A percentile compares a stretch with the other conserved stretches of the same genome.
Conservation (phyloP, 345 rosid species). For the Eucalyptus lansdowneana region DNA sequence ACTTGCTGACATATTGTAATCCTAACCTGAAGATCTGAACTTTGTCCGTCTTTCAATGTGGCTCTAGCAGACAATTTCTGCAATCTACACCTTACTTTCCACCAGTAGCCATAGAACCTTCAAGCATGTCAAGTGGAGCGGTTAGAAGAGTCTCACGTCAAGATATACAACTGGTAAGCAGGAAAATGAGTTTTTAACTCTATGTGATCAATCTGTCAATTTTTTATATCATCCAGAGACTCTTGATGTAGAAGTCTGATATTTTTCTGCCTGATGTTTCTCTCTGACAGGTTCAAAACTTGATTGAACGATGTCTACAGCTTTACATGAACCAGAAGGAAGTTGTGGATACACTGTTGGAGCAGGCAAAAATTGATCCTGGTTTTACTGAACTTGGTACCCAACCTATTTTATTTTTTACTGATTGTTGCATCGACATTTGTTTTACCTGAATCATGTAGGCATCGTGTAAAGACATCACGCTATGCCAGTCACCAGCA, state of each 20-base stretch:
- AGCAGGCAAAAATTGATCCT: conserved; percentile 90
- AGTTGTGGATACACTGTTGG: conserved; percentile 79
- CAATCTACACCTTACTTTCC: neutral
- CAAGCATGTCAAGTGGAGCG: conserved; percentile 61
- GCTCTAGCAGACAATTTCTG: neutral
- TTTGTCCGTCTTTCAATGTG: neutral
- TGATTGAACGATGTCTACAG: conserved; percentile 92
- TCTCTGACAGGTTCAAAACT: conserved; percentile 77
- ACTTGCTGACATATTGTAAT: neutral
- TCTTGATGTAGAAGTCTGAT: neutral
- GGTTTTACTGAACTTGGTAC: conserved; percentile 94
- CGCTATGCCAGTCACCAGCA: neutral
- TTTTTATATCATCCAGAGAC: neutral
- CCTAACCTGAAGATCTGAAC: neutral
- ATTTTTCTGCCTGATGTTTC: neutral
- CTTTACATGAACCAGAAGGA: conserved; percentile 93
- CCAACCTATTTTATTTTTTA: neutral
- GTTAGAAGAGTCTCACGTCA: conserved; percentile 74
- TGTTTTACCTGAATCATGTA: neutral
- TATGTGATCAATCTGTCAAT: neutral
- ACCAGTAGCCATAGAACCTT: neutral
- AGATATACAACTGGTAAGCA: conserved; percentile 80
- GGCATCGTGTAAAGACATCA: neutral
- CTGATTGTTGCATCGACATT: neutral
- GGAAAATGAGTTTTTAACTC: neutral